Evolutionary conservation across 768 basidiomycete species (phyloP).

Genomic region (Mycena pura): DNA sequence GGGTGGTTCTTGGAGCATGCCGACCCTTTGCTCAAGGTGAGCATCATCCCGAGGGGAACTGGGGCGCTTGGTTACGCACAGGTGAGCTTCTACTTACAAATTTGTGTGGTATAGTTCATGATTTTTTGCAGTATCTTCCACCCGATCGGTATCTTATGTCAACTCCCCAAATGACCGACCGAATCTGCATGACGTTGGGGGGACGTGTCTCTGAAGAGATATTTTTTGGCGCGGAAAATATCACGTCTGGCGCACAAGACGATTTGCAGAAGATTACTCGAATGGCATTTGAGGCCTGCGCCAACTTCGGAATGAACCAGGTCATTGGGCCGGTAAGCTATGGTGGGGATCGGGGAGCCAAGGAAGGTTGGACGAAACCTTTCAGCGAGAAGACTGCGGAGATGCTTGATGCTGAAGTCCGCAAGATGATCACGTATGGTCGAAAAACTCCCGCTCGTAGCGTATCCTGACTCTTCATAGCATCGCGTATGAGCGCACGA

Average conservation of each 20-base stretch:
- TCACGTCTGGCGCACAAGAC: conserved; percentile 98
- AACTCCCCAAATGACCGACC: conserved; percentile 91
- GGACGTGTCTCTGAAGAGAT: conserved; percentile 99
- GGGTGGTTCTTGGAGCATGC: conserved; percentile 99
- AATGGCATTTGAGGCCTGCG: conserved; percentile 96
- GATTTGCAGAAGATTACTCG: conserved; percentile 97
- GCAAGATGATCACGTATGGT: conserved; percentile 89
- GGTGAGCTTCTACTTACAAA: conserved; percentile 48
- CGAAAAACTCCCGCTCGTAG: neutral
- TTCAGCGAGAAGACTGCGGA: conserved; percentile 98
- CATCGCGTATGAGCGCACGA: conserved; percentile 84
- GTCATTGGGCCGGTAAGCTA: conserved; percentile 97
- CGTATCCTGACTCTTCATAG: conserved; percentile 38
- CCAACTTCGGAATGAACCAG: conserved; percentile 97
- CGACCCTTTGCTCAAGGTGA: conserved; percentile 95
- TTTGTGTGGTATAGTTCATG: conserved; percentile 10
- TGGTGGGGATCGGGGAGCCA: conserved; percentile 83
- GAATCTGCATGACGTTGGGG: conserved; percentile 98
- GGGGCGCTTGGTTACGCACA: conserved; percentile 97
- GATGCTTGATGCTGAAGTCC: conserved; percentile 89
- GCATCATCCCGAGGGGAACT: conserved; percentile 96
- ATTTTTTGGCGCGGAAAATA: conserved; percentile 89
- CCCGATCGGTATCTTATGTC: conserved; percentile 96
- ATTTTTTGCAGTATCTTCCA: conserved; percentile 76
- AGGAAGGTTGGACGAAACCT: conserved; percentile 93